Evolutionary conservation across 345 rosid species (phyloP).

Genomic region (Euphorbia tirucalli): DNA sequence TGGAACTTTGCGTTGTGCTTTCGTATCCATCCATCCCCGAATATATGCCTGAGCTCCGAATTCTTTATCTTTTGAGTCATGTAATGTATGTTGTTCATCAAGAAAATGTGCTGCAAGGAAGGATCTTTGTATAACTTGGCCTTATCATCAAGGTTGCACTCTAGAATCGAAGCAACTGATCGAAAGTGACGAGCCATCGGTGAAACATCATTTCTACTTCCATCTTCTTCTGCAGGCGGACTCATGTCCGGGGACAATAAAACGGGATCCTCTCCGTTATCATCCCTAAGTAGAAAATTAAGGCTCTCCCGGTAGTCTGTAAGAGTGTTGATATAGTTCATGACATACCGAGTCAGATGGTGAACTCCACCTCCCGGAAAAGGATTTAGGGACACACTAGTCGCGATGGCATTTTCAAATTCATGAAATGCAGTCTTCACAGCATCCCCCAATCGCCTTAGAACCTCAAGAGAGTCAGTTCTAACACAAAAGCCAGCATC

Average conservation of each 20-base stretch:
- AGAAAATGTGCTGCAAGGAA: conserved; percentile 68
- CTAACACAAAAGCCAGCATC: conserved; percentile 50
- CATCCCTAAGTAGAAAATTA: conserved; percentile 54
- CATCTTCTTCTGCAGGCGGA: conserved; percentile 42
- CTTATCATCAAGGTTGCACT: conserved; percentile 61
- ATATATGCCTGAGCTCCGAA: conserved; percentile 59
- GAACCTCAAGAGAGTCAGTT: conserved; percentile 55
- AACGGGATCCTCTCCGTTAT: conserved; percentile 31
- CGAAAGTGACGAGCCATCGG: conserved; percentile 51
- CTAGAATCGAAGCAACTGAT: conserved; percentile 56
- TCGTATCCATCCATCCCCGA: conserved; percentile 75
- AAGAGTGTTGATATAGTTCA: conserved; percentile 69
- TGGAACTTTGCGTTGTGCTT: conserved; percentile 79
- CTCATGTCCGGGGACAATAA: conserved; percentile 36
- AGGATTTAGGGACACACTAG: conserved; percentile 51
- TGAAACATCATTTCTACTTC: conserved; percentile 27
- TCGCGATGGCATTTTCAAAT: conserved; percentile 66
- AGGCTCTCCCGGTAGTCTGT: conserved; percentile 67
- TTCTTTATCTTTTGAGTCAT: conserved; percentile 73
- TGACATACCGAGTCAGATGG: conserved; percentile 71
- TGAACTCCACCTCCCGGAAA: conserved; percentile 73
- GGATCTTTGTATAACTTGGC: conserved; percentile 61
- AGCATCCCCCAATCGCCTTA: conserved; percentile 58
- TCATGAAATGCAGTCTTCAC: conserved; percentile 65
- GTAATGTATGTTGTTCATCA: conserved; percentile 88